A percentile compares a stretch with the other conserved stretches of the same genome.
Conservation (phyloP, 805 yeast genomes). For the Candida manassasensis region DNA sequence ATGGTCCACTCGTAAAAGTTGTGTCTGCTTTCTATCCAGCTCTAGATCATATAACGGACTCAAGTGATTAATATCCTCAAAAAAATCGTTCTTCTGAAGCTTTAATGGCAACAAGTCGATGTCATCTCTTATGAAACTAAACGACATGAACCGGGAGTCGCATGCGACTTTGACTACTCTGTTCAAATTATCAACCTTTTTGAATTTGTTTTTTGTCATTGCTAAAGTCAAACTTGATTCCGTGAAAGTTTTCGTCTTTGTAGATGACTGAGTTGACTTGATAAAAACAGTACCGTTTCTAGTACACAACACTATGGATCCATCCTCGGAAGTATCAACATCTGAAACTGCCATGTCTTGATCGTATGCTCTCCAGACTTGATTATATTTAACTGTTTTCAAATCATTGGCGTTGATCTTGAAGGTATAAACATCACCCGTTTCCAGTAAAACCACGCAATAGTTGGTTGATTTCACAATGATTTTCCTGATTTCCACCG, state of each 20-base stretch:
- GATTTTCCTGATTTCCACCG: conserved; percentile 28
- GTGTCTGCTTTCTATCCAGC: conserved; percentile 35
- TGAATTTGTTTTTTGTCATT: conserved; percentile 43
- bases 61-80: conserved; percentile 49
- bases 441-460: conserved; percentile 48
- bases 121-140: conserved; percentile 65
- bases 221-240: conserved; percentile 26
- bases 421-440: conserved; percentile 54
- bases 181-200: conserved; percentile 49
- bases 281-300: conserved; percentile 63
- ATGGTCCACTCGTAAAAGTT: conserved; percentile 31
- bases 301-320: conserved; percentile 65
- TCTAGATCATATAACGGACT: conserved; percentile 43
- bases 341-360: conserved; percentile 56
- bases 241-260: conserved; percentile 24
- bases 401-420: conserved; percentile 17
- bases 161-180: conserved; percentile 60
- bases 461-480: conserved; percentile 34
- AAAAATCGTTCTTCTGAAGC: conserved; percentile 42
- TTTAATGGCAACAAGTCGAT: conserved; percentile 53
- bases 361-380: conserved; percentile 62
- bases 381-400: conserved; percentile 40
- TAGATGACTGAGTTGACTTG: conserved; percentile 21
- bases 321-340: conserved; percentile 63
- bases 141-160: conserved; percentile 60